phyloP scores from a whole-genome alignment of 1,284 basidiomycete species.

The Mycosarcoma mackinlayi region DNA sequence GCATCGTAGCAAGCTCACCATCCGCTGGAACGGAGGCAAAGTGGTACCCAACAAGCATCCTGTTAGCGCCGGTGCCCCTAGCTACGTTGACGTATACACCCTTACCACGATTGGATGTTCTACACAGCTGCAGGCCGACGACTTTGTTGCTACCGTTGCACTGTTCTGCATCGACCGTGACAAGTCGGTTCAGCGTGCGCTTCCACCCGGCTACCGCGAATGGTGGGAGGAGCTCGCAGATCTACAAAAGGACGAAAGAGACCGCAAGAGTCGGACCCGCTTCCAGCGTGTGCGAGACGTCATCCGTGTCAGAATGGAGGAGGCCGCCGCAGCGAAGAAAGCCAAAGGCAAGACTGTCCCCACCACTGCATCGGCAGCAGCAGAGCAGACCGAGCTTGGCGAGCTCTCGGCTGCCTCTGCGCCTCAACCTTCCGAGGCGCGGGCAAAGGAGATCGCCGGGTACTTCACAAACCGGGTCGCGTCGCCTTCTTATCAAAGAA shows the following conservation, averaged over 20 bases:
- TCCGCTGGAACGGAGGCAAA: conserved; percentile 62
- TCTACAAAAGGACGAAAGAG: conserved; percentile 75
- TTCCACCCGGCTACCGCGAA: conserved; percentile 86
- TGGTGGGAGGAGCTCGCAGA: conserved; percentile 91
- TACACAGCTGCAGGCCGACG: conserved; percentile 82
- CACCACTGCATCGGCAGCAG: conserved; percentile 11
- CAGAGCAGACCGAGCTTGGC: conserved; percentile 44
- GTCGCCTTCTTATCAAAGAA: conserved; percentile 77
- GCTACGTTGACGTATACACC: conserved; percentile 76
- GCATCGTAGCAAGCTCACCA: conserved; percentile 56
- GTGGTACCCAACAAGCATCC: conserved; percentile 65
- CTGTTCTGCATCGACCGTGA: conserved; percentile 73
- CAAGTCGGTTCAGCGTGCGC: conserved; percentile 67
- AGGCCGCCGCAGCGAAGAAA: conserved; percentile 50
- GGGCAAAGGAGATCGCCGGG: conserved; percentile 39
- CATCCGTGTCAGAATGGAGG: conserved; percentile 73
- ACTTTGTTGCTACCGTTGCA: conserved; percentile 88
- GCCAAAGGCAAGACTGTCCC: conserved; percentile 36
- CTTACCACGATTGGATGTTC: conserved; percentile 89
- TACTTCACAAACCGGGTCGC: conserved; percentile 34
- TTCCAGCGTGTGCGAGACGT: conserved; percentile 74
- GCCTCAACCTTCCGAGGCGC: conserved; percentile 36
- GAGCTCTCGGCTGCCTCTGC: conserved; percentile 42
- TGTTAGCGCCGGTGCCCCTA: conserved; percentile 68
- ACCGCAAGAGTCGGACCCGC: conserved; percentile 75